These are phyloP conservation scores for Lactarius pseudohatsudake DNA, from an alignment of 768 basidiomycete genomes.

Conservation along the genomic window DNA sequence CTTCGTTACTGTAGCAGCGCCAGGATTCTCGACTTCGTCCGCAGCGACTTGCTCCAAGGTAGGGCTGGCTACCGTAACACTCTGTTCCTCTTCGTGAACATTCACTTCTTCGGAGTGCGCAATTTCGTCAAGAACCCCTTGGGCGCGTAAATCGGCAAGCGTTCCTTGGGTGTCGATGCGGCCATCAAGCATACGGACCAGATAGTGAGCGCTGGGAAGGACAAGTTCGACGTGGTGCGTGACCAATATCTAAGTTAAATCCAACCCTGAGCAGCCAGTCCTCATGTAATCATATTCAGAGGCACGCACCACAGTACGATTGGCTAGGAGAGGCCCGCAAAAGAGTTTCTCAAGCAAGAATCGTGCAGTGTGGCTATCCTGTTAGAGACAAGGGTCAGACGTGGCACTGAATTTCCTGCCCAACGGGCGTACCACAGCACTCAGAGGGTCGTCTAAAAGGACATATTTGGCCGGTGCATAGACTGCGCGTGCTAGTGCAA, in stretches of 20 bases:
- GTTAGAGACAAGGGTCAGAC: constrained; percentile 11
- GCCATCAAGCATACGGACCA: constrained; percentile 80
- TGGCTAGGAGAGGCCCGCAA: constrained; percentile 59
- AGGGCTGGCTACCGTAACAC: constrained; percentile 27
- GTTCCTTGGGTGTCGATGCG: constrained; percentile 75
- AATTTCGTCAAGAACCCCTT: constrained; percentile 63
- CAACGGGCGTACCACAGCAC: constrained; percentile 64
- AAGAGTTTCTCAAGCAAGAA: constrained; percentile 64
- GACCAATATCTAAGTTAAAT: constrained; percentile 55
- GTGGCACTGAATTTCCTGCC: constrained; percentile 9
- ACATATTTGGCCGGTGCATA: constrained; percentile 58
- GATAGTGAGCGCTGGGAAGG: constrained; percentile 67
- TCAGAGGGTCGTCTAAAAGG: constrained; percentile 78
- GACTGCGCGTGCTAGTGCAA: constrained; percentile 80
- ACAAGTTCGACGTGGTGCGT: constrained; percentile 86
- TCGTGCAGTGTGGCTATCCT: constrained; percentile 71
- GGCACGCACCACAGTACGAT: constrained; percentile 62
- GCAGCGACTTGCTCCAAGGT: constrained; percentile 35
- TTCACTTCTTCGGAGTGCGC: constrained; percentile 51
- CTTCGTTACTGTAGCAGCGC: constrained; percentile 43
- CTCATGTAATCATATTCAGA: neutral
- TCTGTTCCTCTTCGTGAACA: constrained; percentile 45
- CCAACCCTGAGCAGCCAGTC: neutral
- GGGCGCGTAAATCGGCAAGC: constrained; percentile 58
- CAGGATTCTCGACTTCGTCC: constrained; percentile 31